These are phyloP conservation scores for Metschnikowia orientalis DNA, from an alignment of 805 yeast genomes.

Conservation along the genomic window DNA sequence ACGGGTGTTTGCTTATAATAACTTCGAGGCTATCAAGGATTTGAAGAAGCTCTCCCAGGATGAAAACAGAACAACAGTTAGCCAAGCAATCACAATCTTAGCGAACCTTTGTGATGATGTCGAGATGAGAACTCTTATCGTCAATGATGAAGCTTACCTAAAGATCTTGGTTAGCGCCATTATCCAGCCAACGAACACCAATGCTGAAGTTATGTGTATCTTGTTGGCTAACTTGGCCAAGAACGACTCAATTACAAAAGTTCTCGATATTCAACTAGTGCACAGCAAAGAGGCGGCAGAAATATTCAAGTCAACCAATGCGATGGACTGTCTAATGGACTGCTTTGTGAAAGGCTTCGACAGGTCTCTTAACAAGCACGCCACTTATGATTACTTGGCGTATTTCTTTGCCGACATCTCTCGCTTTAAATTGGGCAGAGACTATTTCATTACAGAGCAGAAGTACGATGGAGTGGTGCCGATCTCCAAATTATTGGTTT, in stretches of 20 bases:
- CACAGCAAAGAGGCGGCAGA: slow-evolving; percentile 36
- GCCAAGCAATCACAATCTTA: slow-evolving; percentile 70
- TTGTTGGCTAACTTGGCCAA: slow-evolving; percentile 83
- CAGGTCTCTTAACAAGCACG: slow-evolving; percentile 62
- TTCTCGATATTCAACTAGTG: slow-evolving; percentile 39
- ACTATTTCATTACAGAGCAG: slow-evolving; percentile 70
- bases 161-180: slow-evolving; percentile 46
- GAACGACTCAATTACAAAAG: slow-evolving; percentile 53
- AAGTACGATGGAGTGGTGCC: slow-evolving; percentile 74
- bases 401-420: slow-evolving; percentile 90
- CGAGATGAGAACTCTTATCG: slow-evolving; percentile 59
- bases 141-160: slow-evolving; percentile 56
- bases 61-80: slow-evolving; percentile 50
- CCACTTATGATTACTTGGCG: slow-evolving; percentile 77
- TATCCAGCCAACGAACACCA: slow-evolving; percentile 51
- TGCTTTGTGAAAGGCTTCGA: slow-evolving; percentile 83
- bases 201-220: slow-evolving; percentile 80
- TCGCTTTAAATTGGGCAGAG: slow-evolving; percentile 67
- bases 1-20: slow-evolving; percentile 62
- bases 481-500: slow-evolving; percentile 71
- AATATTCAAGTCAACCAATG: slow-evolving; percentile 52
- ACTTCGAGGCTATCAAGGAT: slow-evolving; percentile 67
- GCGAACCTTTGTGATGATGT: slow-evolving; percentile 77
- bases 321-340: slow-evolving; percentile 80
- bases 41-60: slow-evolving; percentile 57